Percentiles rank a stretch among this genome's conserved stretches.
These are phyloP conservation scores for Anthracocystis walkeri DNA, from an alignment of 1,284 basidiomycete species.

Conservation along the genomic window DNA sequence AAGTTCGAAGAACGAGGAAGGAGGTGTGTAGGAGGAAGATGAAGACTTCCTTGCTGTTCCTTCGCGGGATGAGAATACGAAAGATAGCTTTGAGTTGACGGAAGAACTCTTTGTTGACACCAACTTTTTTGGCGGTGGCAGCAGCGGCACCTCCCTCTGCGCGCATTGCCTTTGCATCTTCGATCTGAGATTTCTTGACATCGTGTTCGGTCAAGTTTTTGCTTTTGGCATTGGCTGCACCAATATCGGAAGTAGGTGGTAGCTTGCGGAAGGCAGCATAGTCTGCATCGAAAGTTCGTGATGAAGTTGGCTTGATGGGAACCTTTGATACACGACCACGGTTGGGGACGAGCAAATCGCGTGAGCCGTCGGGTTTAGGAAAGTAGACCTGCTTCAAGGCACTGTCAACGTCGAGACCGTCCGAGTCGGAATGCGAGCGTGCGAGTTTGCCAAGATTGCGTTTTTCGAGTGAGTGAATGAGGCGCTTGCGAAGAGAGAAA, in stretches of 20 bases:
- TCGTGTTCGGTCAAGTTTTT: conserved; percentile 38
- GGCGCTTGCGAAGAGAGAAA: conserved; percentile 39
- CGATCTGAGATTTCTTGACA: conserved; percentile 35
- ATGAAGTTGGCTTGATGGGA: conserved; percentile 68
- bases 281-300: conserved; percentile 66
- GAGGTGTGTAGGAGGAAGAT: conserved; percentile 84
- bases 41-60: conserved; percentile 76
- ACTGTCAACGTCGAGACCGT: conserved; percentile 35
- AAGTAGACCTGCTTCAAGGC: conserved; percentile 65
- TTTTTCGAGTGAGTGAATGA: conserved; percentile 22
- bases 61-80: conserved; percentile 63
- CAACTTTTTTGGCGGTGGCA: conserved; percentile 66
- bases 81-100: conserved; percentile 72
- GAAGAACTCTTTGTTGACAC: conserved; percentile 82
- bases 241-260: conserved; percentile 54
- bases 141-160: conserved; percentile 61
- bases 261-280: conserved; percentile 59
- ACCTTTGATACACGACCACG: conserved; percentile 67
- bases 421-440: conserved; percentile 17
- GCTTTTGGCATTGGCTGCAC: conserved; percentile 32
- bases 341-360: conserved; percentile 64
- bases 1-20: conserved; percentile 86
- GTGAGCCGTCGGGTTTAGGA: conserved; percentile 54
- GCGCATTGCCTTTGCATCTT: conserved; percentile 58
- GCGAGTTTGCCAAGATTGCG: conserved; percentile 20